phyloP scores from a whole-genome alignment of 2,329 filamentous ascomycete genomes.

The Trichoderma polysporum region DNA sequence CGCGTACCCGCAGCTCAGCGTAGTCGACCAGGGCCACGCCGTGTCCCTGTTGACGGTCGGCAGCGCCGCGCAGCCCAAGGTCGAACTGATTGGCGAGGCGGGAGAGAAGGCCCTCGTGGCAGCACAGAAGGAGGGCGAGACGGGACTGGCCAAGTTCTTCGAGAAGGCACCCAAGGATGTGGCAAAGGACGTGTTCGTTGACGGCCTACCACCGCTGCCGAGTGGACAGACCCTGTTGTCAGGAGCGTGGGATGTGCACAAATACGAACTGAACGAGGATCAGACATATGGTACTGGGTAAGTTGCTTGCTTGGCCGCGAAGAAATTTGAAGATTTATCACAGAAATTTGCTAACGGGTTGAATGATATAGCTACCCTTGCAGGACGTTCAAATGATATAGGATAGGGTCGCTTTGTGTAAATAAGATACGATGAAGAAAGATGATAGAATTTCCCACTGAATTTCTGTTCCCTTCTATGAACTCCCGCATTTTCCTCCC shows the following conservation, averaged over 20 bases:
- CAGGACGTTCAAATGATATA: conserved; percentile 56
- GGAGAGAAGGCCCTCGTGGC: conserved; percentile 67
- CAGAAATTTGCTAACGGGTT: conserved; percentile 31
- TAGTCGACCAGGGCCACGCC: conserved; percentile 79
- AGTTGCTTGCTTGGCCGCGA: conserved; percentile 38
- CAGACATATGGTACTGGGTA: conserved; percentile 70
- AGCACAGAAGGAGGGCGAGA: conserved; percentile 71
- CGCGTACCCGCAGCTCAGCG: conserved; percentile 75
- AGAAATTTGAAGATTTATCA: neutral
- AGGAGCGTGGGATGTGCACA: conserved; percentile 64
- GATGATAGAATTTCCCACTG: conserved; percentile 29
- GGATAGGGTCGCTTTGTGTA: conserved; percentile 26
- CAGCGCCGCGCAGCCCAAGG: conserved; percentile 75
- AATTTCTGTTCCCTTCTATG: conserved; percentile 7
- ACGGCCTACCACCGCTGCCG: conserved; percentile 85
- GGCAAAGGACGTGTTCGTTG: conserved; percentile 62
- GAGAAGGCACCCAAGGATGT: conserved; percentile 59
- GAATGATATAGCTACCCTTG: conserved; percentile 58
- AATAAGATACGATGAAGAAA: conserved; percentile 33
- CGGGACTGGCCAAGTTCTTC: conserved; percentile 71
- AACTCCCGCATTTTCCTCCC: neutral
- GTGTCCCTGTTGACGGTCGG: conserved; percentile 84
- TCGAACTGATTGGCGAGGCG: conserved; percentile 69
- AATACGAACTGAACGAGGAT: conserved; percentile 64
- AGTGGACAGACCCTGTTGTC: conserved; percentile 60